These are phyloP conservation scores for Xylaria sp. DNA, from an alignment of 2,329 filamentous ascomycete species.

Conservation along the genomic window DNA sequence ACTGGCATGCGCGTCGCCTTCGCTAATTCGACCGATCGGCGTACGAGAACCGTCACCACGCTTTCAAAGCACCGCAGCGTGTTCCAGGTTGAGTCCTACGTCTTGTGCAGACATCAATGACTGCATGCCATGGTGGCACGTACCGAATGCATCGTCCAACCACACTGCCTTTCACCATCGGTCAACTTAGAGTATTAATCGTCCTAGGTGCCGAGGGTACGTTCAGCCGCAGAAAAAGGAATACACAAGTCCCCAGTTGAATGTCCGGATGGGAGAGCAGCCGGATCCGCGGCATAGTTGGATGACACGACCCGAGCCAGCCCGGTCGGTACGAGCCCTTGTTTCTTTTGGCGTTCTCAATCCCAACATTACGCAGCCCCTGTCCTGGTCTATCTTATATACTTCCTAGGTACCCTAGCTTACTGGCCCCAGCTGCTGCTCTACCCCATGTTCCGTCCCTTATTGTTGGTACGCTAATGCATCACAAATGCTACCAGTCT, in stretches of 20 bases:
- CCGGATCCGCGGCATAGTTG: not conserved
- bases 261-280: constrained; percentile 4
- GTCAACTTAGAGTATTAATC: constrained; percentile 5
- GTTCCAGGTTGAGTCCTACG: not conserved
- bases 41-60: not conserved
- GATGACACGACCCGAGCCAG: not conserved
- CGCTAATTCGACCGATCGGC: constrained; percentile 1
- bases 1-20: not conserved
- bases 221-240: constrained; percentile 13
- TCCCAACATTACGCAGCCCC: not conserved
- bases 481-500: not conserved
- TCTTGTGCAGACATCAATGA: not conserved
- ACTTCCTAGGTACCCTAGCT: not conserved
- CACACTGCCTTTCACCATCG: not conserved
- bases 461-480: not conserved
- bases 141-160: constrained; percentile 4
- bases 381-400: not conserved
- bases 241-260: constrained; percentile 21
- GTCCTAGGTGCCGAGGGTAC: constrained; percentile 1
- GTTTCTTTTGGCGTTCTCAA: constrained; percentile 7
- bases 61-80: constrained; percentile 1
- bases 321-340: not conserved
- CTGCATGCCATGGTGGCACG: constrained; percentile 16
- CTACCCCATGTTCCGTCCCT: constrained; percentile 10
- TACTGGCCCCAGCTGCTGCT: not conserved